A percentile compares a stretch with the other conserved stretches of the same genome.
These are phyloP conservation scores for Lactuca saligna DNA, from an alignment of 129 eudicot genomes.

Conservation along the genomic window DNA sequence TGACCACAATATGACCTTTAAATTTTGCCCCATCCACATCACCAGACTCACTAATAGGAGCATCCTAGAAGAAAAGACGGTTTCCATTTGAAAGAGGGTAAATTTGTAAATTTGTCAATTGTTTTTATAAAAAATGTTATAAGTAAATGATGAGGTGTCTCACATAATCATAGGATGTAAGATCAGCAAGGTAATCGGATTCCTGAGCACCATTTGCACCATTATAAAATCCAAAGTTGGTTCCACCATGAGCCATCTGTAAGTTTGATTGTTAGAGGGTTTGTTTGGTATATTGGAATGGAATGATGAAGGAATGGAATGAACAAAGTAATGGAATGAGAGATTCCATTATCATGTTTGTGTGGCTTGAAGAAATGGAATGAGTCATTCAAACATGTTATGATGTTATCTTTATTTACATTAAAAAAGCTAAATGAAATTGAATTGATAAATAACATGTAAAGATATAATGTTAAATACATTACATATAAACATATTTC, in stretches of 20 bases:
- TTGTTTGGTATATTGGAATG: neutral
- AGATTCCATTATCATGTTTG: too few species aligned
- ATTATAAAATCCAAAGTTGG: slow-evolving; percentile 89
- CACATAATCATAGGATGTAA: slow-evolving; percentile 96
- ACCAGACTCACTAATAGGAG: slow-evolving; percentile 92
- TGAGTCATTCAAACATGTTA: too few species aligned
- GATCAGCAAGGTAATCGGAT: slow-evolving; percentile 85
- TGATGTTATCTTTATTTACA: too few species aligned
- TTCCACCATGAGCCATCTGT: slow-evolving; percentile 98
- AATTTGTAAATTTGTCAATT: neutral
- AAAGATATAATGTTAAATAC: too few species aligned
- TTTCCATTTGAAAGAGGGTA: slow-evolving; percentile 7
- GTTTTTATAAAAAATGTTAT: neutral
- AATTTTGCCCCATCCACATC: slow-evolving; percentile 82
- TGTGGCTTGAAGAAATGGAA: too few species aligned
- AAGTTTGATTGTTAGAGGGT: slow-evolving; percentile 9
- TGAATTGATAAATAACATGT: neutral
- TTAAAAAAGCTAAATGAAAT: too few species aligned
- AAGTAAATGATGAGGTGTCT: slow-evolving; percentile 24
- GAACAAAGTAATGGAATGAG: neutral
- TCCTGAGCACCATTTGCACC: slow-evolving; percentile 83
- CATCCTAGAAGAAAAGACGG: slow-evolving; percentile 58
- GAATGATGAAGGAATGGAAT: neutral
- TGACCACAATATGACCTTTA: slow-evolving; percentile 46
- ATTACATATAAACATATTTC: too few species aligned